A percentile compares a stretch with the other conserved stretches of the same genome.
Conservation (phyloP, 2,329 filamentous ascomycete species). For the Amphichorda felina region DNA sequence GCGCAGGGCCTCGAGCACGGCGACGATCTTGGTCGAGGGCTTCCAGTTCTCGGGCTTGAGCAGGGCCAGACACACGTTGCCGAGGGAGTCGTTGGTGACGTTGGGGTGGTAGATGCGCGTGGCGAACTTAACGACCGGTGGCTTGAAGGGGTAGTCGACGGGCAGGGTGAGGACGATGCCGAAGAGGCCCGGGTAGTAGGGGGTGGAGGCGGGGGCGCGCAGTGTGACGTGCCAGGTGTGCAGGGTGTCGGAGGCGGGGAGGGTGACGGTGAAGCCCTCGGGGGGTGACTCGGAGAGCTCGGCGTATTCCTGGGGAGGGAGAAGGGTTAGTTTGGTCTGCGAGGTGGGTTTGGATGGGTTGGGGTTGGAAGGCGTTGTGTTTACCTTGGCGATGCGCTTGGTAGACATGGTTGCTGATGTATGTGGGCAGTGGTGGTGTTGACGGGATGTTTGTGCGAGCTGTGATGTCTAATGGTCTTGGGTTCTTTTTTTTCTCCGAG, state of each 20-base stretch:
- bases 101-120: conserved; percentile 97
- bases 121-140: conserved; percentile 64
- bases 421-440: not conserved
- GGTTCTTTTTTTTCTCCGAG: too few species aligned
- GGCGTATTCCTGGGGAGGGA: conserved; percentile 34
- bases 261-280: conserved; percentile 30
- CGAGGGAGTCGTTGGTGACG: conserved; percentile 75
- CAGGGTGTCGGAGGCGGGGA: conserved; percentile 34
- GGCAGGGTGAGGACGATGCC: conserved; percentile 63
- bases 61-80: conserved; percentile 75
- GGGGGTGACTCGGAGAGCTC: conserved; percentile 37
- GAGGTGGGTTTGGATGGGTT: not conserved
- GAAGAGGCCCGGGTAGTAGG: conserved; percentile 59
- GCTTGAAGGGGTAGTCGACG: conserved; percentile 80
- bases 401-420: conserved; percentile 23
- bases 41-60: conserved; percentile 88
- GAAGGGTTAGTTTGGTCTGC: not conserved
- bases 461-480: too few species aligned
- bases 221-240: conserved; percentile 40
- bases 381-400: conserved; percentile 35
- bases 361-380: conserved; percentile 9
- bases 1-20: conserved; percentile 67
- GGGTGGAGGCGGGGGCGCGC: conserved; percentile 27
- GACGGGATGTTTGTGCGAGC: too few species aligned
- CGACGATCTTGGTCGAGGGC: conserved; percentile 64